phyloP scores from a whole-genome alignment of 805 yeast species.

The Lipomyces mesembrius region DNA sequence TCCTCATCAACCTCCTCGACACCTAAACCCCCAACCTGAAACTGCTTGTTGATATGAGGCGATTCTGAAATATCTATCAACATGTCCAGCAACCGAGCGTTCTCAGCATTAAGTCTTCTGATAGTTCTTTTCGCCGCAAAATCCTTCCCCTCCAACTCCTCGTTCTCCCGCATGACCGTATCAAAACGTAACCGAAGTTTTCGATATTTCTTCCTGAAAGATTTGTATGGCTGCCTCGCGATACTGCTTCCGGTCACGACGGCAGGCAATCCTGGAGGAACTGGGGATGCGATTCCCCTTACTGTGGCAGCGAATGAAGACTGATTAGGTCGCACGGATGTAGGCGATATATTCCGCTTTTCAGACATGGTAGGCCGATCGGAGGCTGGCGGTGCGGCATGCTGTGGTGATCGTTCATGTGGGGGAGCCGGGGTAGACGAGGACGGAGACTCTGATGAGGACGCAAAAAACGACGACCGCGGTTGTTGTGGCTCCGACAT shows the following conservation, averaged over 20 bases:
- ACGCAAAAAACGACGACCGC: background rate
- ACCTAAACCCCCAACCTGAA: constrained; percentile 16
- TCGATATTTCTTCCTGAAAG: constrained; percentile 36
- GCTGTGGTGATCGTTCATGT: background rate
- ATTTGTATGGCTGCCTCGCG: constrained; percentile 32
- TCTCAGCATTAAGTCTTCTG: constrained; percentile 31
- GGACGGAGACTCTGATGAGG: background rate
- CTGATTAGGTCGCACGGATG: background rate
- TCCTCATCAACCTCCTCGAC: constrained; percentile 14
- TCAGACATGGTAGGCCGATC: background rate
- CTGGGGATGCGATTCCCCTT: background rate
- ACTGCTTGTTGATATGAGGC: constrained; percentile 18
- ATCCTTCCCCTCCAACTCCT: constrained; percentile 25
- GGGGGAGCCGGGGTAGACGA: background rate
- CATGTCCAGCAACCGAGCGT: constrained; percentile 31
- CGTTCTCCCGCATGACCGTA: constrained; percentile 26
- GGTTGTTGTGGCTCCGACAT: background rate
- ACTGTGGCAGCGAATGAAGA: background rate
- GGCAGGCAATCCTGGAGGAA: background rate
- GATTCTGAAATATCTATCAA: constrained; percentile 31
- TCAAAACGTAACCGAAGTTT: constrained; percentile 32
- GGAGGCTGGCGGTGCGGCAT: background rate
- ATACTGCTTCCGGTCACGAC: constrained; percentile 4
- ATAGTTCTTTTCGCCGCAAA: constrained; percentile 25
- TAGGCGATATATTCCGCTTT: background rate